phyloP scores from a whole-genome alignment of 73 alveolate species.

The Symbiodinium natans region DNA sequence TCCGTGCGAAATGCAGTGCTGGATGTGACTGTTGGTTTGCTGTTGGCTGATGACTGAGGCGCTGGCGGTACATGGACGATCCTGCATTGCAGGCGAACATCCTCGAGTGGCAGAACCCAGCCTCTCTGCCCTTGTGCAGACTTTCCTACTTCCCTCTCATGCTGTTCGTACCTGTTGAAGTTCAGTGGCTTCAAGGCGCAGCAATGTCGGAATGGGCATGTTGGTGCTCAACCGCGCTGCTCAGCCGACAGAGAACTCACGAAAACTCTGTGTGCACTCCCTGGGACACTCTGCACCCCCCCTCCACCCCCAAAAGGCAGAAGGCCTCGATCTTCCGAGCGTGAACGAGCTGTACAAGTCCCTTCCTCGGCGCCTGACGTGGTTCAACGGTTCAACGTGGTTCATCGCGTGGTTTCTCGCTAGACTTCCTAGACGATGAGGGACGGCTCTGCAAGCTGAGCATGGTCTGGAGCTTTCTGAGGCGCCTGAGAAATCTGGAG shows the following conservation, averaged over 20 bases:
- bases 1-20: too few species aligned
- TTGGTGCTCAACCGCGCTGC: constrained; percentile 73
- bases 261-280: too few species aligned
- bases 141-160: background rate
- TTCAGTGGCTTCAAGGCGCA: constrained; percentile 16
- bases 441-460: too few species aligned
- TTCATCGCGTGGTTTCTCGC: too few species aligned
- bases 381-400: too few species aligned
- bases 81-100: constrained; percentile 38
- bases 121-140: background rate
- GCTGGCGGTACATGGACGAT: constrained; percentile 89
- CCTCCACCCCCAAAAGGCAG: background rate
- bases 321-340: constrained; percentile 35
- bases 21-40: too few species aligned
- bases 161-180: background rate
- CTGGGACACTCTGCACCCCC: too few species aligned
- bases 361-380: background rate
- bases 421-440: too few species aligned
- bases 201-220: constrained; percentile 93
- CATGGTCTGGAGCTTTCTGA: background rate
- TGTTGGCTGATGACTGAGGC: too few species aligned
- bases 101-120: constrained; percentile 15
- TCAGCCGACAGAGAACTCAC: background rate
- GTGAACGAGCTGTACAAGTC: constrained; percentile 66
- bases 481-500: constrained; percentile 89